Base-by-base conservation (phyloP, 2,329 filamentous ascomycete genomes). In the Chaetomium olivaceum region DNA sequence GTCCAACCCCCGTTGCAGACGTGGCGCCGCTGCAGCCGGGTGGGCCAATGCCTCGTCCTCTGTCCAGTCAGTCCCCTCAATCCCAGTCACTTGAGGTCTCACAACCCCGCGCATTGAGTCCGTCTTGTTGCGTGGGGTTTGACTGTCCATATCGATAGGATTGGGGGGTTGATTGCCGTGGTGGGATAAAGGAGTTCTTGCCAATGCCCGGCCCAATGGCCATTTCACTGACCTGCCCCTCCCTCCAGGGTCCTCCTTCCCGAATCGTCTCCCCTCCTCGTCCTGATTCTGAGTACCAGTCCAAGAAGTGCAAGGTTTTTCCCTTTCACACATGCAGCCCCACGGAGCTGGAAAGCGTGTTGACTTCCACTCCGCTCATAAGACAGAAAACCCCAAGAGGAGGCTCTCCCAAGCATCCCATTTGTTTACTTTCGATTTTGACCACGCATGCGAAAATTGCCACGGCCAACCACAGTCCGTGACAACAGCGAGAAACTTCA, bases 21-120 rank as follows among this genome's bases (percentile, higher is more conserved):
- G 77, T 80, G 78, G 77, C 76, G 74, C 77, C 74, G 77, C 73
- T 77, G 72, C 73, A 71, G 68, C 69, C 67, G 58, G 64, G 70
- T 71, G 72, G 71, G 68, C 76, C 75, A 76, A 76, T 77, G 71
- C 64, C 66, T 68, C 68, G 62, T 64, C 73, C 74, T 74, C 72
- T 73, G 77, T 74, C 72, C 74, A 73, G 75, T 77, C 76, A 74
- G 12, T 19, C 51, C 23, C 23, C 21, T 74, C 72, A 73, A 77
- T 75, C 73, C 73, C 74, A 73, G 75, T 77, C 76, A 75, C 71
- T 74, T 71, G 73, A 73, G 70, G 73, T 72, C 72, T 70, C 73
- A 71, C 70, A 68, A 70, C 72, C 71, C 73, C 71, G 72, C 66
- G 68, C 67, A 68, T 68, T 57, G 43, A 58, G 51, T 50, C 51